A percentile compares a stretch with the other conserved stretches of the same genome.
These are phyloP conservation scores for Volvox carteri DNA, from an alignment of 163 green algal species.

Conservation along the genomic window DNA sequence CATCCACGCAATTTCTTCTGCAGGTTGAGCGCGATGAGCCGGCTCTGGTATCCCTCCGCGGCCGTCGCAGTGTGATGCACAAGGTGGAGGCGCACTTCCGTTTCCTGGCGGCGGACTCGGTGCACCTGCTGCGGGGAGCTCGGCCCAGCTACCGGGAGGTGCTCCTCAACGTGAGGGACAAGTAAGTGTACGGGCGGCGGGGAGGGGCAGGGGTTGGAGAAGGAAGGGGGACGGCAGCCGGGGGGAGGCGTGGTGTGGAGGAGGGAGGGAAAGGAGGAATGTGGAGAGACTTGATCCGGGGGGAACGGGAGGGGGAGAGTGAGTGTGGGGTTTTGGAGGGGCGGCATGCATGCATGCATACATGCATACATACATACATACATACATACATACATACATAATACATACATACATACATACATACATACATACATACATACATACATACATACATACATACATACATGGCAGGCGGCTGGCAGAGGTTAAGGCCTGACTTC, in stretches of 20 bases:
- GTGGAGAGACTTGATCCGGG: no score
- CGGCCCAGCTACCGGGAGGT: slow-evolving; percentile 82
- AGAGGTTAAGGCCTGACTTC: no score
- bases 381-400: no score
- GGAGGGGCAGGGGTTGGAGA: not conserved
- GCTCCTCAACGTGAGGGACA: slow-evolving; percentile 79
- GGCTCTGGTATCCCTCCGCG: slow-evolving; percentile 56
- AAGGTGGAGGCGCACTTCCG: slow-evolving; percentile 84
- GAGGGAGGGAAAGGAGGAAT: not conserved
- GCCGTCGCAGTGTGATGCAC: slow-evolving; percentile 73
- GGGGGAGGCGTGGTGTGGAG: not conserved
- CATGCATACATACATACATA: no score
- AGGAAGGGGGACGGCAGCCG: not conserved
- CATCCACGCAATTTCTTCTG: no score
- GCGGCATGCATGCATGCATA: no score
- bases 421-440: no score
- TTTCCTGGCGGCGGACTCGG: slow-evolving; percentile 85
- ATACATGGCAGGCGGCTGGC: no score
- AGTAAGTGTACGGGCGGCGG: slow-evolving; percentile 17
- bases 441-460: no score
- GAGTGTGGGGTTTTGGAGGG: no score
- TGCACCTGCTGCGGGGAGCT: slow-evolving; percentile 72
- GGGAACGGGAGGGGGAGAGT: no score
- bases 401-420: no score
- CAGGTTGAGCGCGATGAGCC: slow-evolving; percentile 69